phyloP scores from a whole-genome alignment of 306 rosid genomes.

The Fragaria vesca region DNA sequence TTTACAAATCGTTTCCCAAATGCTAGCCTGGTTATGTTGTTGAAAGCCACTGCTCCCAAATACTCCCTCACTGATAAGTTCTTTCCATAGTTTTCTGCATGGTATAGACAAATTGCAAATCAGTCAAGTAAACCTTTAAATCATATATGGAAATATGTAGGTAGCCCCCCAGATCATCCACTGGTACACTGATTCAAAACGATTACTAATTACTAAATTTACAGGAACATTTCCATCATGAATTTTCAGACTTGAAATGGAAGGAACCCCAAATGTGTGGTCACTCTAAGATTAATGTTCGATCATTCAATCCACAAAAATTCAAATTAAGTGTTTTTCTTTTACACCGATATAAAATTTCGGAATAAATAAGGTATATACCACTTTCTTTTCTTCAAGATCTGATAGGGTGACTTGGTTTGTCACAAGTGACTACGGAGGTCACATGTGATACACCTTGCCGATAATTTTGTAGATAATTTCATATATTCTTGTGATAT shows the following conservation, averaged over 20 bases:
- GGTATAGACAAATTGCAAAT: not conserved
- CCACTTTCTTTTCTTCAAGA: no score
- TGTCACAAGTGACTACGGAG: no score
- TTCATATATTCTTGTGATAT: no score
- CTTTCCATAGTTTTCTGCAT: slow-evolving; percentile 53
- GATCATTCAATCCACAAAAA: no score
- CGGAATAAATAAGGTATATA: no score
- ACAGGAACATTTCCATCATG: not conserved
- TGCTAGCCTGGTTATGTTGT: slow-evolving; percentile 85
- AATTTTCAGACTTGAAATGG: not conserved
- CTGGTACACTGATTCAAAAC: not conserved
- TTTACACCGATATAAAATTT: no score
- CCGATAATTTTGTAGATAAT: no score
- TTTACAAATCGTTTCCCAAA: slow-evolving; percentile 85
- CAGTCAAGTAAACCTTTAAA: not conserved
- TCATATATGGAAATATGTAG: not conserved
- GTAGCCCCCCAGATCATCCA: not conserved
- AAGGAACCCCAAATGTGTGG: not conserved
- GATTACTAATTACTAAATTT: not conserved
- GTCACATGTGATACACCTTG: no score
- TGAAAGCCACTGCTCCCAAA: slow-evolving; percentile 83
- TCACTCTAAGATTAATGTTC: not conserved
- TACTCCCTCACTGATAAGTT: slow-evolving; percentile 48
- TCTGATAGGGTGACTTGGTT: no score
- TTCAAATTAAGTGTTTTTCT: not conserved